Evolutionary conservation across 352 stramenopile genomes (phyloP), one percentile per base, ranked within the genome.

Genomic region (Phytophthora pistaciae): DNA sequence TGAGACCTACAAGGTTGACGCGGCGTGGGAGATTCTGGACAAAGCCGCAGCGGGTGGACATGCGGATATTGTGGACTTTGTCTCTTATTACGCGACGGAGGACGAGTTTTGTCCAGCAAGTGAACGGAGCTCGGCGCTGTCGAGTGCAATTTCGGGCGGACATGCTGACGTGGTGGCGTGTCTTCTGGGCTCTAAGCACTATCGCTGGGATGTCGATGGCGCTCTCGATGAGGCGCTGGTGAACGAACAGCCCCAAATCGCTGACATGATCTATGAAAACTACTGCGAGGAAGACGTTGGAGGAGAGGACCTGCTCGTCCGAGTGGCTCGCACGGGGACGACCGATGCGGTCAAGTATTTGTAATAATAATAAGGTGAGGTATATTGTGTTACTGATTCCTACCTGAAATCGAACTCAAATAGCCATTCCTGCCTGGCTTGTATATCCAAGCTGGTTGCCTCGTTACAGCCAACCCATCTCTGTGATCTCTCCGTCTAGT

Each of bases 81-180:
- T 21, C 5, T 50, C 36, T 44, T 0, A 10, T 10, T 44, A 44
- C 36, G 36, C 36, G 8, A 16, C 5, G 36, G 36, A 44, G 36
- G 36, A 44, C 36, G 13, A 44, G 36, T 44, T 18, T 44, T 16
- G 9, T 44, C 36, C 5, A 44, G 36, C 36, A 16, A 18, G 36
- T 10, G 56, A 52, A 13, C 23, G 20, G 14, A 50, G 56, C 38
- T 13, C 33, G 7, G 56, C 56, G 2, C 25, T 61, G 16, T 52
- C 29, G 25, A 61, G 21, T 18, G 55, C 33, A 2, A 61, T 61
- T 50, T n/a, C 40, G 21, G 56, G 56, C 50, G 56, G 56, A 3
- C 33, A 33, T n/a, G 18, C 33, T 29, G 33, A 50, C 18, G 33
- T 60, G 54, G 54, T 61, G 20, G 55, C 55, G 5, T 52, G 20